Percentiles rank a stretch among this genome's conserved stretches.
phyloP scores from a whole-genome alignment of 345 rosid species.

The Eucalyptus fibrosa region DNA sequence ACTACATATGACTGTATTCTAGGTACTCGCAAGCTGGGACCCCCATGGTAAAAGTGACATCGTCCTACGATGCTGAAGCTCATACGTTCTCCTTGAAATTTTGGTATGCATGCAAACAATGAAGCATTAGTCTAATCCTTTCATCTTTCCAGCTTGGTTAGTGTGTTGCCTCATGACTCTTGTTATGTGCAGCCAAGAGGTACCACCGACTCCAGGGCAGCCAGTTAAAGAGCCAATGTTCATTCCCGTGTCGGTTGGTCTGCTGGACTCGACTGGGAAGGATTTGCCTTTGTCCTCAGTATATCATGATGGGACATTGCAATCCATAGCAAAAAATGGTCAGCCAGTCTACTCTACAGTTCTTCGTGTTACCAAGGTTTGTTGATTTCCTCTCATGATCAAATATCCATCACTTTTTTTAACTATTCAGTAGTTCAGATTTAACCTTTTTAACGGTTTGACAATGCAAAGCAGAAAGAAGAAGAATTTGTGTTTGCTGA shows the following conservation, averaged over 20 bases:
- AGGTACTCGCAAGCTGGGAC: conserved; percentile 99
- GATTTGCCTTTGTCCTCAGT: conserved; percentile 67
- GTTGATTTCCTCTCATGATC: neutral
- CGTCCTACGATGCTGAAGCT: conserved; percentile 67
- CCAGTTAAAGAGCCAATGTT: conserved; percentile 82
- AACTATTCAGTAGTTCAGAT: neutral
- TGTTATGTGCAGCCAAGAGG: conserved; percentile 52
- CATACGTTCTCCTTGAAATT: conserved; percentile 75
- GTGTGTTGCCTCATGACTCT: neutral
- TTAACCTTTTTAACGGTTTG: neutral
- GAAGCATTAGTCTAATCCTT: neutral
- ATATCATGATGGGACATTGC: conserved; percentile 47
- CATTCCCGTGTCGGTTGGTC: conserved; percentile 75
- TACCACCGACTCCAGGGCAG: conserved; percentile 87
- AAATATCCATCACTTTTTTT: neutral
- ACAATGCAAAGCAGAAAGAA: conserved; percentile 58
- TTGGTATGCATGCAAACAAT: conserved; percentile 29
- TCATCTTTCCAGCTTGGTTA: neutral
- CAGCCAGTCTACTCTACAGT: conserved; percentile 45
- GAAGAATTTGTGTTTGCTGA: conserved; percentile 85
- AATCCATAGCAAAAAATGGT: conserved; percentile 28
- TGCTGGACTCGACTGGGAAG: conserved; percentile 71
- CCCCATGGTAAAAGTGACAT: conserved; percentile 70
- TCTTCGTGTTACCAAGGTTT: conserved; percentile 78
- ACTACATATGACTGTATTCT: neutral